A percentile compares a stretch with the other conserved stretches of the same genome.
Conservation (phyloP, 2,329 filamentous ascomycete species). For the Anthostomella pinea region DNA sequence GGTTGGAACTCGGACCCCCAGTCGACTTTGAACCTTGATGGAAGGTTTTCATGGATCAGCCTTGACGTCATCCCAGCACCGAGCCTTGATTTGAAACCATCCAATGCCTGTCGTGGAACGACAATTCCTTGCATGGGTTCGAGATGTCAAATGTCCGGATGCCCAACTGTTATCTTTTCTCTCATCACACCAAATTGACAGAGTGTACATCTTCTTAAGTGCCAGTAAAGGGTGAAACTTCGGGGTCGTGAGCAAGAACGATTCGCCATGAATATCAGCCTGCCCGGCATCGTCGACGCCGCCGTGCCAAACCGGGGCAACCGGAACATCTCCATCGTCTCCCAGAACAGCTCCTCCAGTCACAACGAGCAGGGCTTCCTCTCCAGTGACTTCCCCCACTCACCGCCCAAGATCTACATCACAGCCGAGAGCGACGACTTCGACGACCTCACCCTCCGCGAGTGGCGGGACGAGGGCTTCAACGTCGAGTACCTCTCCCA, state of each 20-base stretch:
- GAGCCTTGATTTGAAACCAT: not conserved
- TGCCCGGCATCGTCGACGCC: slow-evolving; percentile 29
- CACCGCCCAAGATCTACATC: slow-evolving; percentile 39
- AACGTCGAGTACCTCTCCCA: slow-evolving; percentile 42
- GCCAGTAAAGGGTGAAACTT: too few species aligned
- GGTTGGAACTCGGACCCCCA: too few species aligned
- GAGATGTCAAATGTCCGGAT: too few species aligned
- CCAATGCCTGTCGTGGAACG: not conserved
- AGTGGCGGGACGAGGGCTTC: slow-evolving; percentile 44
- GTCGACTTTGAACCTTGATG: not conserved
- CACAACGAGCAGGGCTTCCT: slow-evolving; percentile 42
- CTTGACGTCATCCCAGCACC: slow-evolving; percentile 1
- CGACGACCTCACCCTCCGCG: slow-evolving; percentile 34
- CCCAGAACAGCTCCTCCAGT: slow-evolving; percentile 33
- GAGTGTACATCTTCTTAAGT: too few species aligned
- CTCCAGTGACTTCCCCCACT: slow-evolving; percentile 38
- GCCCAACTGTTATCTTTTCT: too few species aligned
- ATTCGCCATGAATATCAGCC: slow-evolving; percentile 31
- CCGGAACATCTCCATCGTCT: slow-evolving; percentile 20
- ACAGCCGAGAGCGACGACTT: slow-evolving; percentile 43
- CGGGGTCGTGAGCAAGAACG: too few species aligned
- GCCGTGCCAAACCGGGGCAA: slow-evolving; percentile 23
- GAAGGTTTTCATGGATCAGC: not conserved
- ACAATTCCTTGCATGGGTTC: not conserved
- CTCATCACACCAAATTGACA: too few species aligned